phyloP scores from a whole-genome alignment of 2,329 filamentous ascomycete species.

The Incumbomyces delicatus region DNA sequence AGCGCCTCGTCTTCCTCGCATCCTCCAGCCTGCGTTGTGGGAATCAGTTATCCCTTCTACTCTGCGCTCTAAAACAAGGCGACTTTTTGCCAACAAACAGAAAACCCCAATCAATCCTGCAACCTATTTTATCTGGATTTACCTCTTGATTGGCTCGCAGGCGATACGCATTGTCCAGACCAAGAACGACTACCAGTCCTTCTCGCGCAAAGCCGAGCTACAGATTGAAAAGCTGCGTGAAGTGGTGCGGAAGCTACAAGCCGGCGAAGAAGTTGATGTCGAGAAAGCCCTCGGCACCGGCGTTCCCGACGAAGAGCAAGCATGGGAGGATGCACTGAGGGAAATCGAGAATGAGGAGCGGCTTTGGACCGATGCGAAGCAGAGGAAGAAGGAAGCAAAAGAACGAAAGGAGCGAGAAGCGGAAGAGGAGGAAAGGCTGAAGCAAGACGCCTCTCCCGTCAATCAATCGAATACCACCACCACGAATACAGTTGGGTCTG shows the following conservation, averaged over 20 bases:
- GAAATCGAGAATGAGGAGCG: slow-evolving; percentile 19
- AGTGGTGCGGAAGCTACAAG: slow-evolving; percentile 37
- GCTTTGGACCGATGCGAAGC: slow-evolving; percentile 17
- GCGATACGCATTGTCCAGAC: slow-evolving; percentile 84
- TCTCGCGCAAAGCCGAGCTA: slow-evolving; percentile 65
- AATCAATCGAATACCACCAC: not conserved
- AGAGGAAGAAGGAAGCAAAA: slow-evolving; percentile 7
- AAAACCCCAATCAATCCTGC: slow-evolving; percentile 65
- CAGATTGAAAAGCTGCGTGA: slow-evolving; percentile 69
- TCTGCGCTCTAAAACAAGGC: slow-evolving; percentile 30
- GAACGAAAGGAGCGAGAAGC: slow-evolving; percentile 9
- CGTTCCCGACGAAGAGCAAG: slow-evolving; percentile 61
- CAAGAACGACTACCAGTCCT: slow-evolving; percentile 63
- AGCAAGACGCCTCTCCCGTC: slow-evolving; percentile 19
- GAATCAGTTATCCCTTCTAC: slow-evolving; percentile 57
- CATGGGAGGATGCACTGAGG: slow-evolving; percentile 62
- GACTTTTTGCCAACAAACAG: slow-evolving; percentile 29
- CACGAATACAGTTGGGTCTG: not conserved
- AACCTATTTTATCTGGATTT: slow-evolving; percentile 72
- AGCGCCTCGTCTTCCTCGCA: slow-evolving; percentile 21
- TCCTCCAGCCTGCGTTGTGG: slow-evolving; percentile 57
- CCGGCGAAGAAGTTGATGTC: slow-evolving; percentile 63
- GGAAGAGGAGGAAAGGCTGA: slow-evolving; percentile 12
- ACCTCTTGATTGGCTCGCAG: slow-evolving; percentile 84
- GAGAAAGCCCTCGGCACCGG: slow-evolving; percentile 72